A percentile compares a stretch with the other conserved stretches of the same genome.
phyloP scores from a whole-genome alignment of 1,284 basidiomycete species.

The Nidula niveotomentosa region DNA sequence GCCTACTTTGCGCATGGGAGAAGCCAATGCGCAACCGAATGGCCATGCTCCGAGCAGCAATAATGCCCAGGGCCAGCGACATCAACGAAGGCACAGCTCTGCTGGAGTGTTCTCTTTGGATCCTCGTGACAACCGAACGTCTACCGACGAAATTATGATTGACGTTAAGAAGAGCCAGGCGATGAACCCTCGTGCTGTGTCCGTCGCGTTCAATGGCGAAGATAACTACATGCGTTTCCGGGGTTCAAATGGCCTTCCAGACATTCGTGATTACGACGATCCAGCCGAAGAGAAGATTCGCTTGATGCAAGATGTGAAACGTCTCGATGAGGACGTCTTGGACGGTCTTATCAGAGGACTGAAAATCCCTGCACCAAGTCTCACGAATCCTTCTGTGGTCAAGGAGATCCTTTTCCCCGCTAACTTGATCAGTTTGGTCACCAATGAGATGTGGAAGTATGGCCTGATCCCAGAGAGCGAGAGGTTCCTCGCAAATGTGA shows the following conservation, averaged over 20 bases:
- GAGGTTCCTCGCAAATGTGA: conserved; percentile 97
- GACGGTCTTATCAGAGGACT: conserved; percentile 89
- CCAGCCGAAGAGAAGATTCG: conserved; percentile 95
- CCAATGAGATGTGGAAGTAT: conserved; percentile 99
- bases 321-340: conserved; percentile 93
- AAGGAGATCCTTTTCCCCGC: conserved; percentile 99
- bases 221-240: conserved; percentile 71
- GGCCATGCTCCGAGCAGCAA: conserved; percentile 29
- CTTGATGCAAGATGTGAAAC: conserved; percentile 90
- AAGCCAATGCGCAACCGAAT: conserved; percentile 36
- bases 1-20: conserved; percentile 63
- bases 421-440: conserved; percentile 97
- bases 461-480: conserved; percentile 97
- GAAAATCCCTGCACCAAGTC: conserved; percentile 91
- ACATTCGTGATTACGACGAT: conserved; percentile 79
- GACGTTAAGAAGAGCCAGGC: conserved; percentile 74
- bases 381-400: conserved; percentile 89
- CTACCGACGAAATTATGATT: conserved; percentile 80
- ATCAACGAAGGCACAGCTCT: conserved; percentile 84
- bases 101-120: conserved; percentile 75
- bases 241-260: conserved; percentile 66
- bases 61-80: conserved; percentile 40
- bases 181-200: conserved; percentile 86
- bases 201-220: conserved; percentile 85
- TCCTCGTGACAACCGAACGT: conserved; percentile 62